Conservation (phyloP, 371 early-diverging fungal genomes). For the Mucor velutinosus region DNA sequence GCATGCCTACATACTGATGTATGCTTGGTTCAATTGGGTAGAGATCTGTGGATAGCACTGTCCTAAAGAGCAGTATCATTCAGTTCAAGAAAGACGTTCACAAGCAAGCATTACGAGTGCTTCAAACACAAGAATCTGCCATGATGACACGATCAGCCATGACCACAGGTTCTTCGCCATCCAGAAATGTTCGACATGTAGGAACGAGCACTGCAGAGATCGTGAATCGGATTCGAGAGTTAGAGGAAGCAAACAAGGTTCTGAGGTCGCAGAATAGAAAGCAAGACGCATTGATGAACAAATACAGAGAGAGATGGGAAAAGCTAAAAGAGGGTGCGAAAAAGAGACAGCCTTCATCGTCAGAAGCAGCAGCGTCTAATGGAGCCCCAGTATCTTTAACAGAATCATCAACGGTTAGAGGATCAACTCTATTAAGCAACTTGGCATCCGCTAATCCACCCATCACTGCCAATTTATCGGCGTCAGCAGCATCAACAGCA, state of each 20-base stretch:
- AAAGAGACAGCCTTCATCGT: constrained; percentile 43
- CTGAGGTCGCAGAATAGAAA: constrained; percentile 54
- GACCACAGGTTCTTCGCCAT: background rate
- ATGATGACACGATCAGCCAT: constrained; percentile 29
- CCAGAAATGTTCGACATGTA: constrained; percentile 1
- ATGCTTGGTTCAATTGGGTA: constrained; percentile 20
- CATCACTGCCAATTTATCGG: background rate
- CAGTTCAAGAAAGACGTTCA: constrained; percentile 81
- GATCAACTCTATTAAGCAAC: constrained; percentile 9
- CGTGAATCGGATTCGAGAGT: constrained; percentile 44
- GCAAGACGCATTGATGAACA: constrained; percentile 61
- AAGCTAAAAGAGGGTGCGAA: constrained; percentile 88
- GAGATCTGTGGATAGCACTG: constrained; percentile 73
- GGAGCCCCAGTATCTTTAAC: background rate
- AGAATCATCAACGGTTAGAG: background rate
- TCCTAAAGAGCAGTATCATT: constrained; percentile 75
- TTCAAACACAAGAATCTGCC: constrained; percentile 43
- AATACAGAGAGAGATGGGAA: constrained; percentile 88
- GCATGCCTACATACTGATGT: background rate
- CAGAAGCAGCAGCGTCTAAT: background rate
- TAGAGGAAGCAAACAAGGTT: constrained; percentile 60
- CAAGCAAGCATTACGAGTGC: constrained; percentile 59
- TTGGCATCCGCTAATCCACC: constrained; percentile 5
- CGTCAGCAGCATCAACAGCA: background rate
- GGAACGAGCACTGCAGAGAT: constrained; percentile 22